phyloP scores from a whole-genome alignment of 2,329 filamentous ascomycete genomes.

The Neonectria magnoliae region DNA sequence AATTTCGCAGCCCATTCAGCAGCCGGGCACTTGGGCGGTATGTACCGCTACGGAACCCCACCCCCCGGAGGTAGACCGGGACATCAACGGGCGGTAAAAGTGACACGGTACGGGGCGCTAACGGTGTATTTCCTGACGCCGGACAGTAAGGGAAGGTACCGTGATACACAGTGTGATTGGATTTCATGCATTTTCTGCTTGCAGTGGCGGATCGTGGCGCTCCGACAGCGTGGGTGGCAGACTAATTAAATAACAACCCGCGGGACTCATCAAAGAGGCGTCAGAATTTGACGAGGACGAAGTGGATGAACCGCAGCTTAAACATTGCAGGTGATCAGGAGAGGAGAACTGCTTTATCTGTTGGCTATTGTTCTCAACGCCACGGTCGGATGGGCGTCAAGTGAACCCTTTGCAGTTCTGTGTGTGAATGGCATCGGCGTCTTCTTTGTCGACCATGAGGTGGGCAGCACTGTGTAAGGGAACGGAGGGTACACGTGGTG shows the following conservation, averaged over 20 bases:
- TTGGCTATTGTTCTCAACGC: constrained; percentile 1
- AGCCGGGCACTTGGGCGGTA: neutral
- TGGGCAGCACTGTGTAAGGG: neutral
- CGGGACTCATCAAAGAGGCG: constrained; percentile 6
- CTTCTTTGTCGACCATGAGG: neutral
- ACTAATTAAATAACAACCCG: neutral
- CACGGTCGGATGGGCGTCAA: neutral
- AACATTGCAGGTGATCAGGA: neutral
- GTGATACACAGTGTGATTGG: constrained; percentile 12
- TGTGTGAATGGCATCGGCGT: neutral
- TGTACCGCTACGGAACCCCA: neutral
- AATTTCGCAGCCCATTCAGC: neutral
- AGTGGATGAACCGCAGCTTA: neutral
- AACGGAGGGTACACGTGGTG: constrained; percentile 9
- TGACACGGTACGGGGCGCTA: neutral
- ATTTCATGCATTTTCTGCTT: neutral
- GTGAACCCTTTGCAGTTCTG: neutral
- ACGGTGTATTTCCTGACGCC: constrained; percentile 9
- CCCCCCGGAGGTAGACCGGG: neutral
- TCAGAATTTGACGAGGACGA: neutral
- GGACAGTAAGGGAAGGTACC: constrained; percentile 1
- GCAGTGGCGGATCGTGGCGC: constrained; percentile 25
- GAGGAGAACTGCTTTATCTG: neutral
- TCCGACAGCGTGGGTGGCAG: constrained; percentile 33
- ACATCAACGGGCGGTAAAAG: neutral